These are phyloP conservation scores for Barbatosphaeria neglecta DNA, from an alignment of 495 filamentous ascomycete species.

Conservation along the genomic window DNA sequence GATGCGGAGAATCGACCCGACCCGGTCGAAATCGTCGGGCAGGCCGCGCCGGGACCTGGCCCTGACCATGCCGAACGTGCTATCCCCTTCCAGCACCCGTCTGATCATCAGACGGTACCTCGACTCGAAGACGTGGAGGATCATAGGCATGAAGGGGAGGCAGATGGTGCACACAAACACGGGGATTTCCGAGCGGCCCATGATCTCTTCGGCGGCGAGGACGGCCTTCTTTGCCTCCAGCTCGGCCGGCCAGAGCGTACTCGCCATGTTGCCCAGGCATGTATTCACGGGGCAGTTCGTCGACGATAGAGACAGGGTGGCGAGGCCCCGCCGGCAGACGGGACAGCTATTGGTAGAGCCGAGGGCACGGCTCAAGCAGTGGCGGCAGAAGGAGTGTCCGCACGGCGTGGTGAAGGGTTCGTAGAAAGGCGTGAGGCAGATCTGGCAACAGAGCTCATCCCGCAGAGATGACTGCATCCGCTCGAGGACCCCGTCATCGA, in stretches of 20 bases:
- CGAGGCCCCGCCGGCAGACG: conserved; percentile 57
- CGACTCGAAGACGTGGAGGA: conserved; percentile 84
- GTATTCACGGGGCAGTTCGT: conserved; percentile 47
- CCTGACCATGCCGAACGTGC: conserved; percentile 77
- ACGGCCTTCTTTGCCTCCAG: conserved; percentile 43
- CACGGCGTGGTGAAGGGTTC: conserved; percentile 77
- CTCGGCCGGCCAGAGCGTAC: conserved; percentile 53
- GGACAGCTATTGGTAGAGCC: conserved; percentile 71
- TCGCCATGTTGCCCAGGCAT: conserved; percentile 46
- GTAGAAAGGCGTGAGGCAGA: conserved; percentile 69
- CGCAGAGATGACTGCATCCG: conserved; percentile 47
- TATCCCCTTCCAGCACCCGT: conserved; percentile 57
- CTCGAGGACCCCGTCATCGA: conserved; percentile 42
- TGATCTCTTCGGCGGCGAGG: conserved; percentile 35
- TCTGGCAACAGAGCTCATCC: conserved; percentile 71
- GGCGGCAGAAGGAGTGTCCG: conserved; percentile 80
- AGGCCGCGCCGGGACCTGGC: conserved; percentile 15
- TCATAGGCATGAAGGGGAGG: conserved; percentile 73
- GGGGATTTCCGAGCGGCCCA: conserved; percentile 30
- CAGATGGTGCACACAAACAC: conserved; percentile 74
- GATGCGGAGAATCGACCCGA: conserved; percentile 69
- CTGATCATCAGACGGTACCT: conserved; percentile 82
- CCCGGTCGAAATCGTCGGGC: conserved; percentile 46
- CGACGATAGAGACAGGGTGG: conserved; percentile 44
- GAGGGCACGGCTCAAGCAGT: conserved; percentile 60